Percentiles rank a stretch among this genome's conserved stretches.
These are phyloP conservation scores for Pochonia chlamydosporia DNA, from an alignment of 2,329 filamentous ascomycete genomes.

Conservation along the genomic window DNA sequence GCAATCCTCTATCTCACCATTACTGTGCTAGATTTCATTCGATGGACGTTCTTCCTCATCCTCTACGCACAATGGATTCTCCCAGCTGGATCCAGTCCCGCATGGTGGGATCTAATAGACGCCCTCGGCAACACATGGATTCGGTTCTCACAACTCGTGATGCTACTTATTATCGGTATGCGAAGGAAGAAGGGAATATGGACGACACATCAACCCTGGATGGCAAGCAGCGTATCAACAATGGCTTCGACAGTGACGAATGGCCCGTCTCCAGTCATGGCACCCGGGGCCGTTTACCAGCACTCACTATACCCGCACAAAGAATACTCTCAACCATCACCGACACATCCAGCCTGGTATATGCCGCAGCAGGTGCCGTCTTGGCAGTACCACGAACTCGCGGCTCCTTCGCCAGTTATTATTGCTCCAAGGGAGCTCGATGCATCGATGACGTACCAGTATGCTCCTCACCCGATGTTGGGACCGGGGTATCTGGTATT, in stretches of 20 bases:
- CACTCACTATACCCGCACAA: conserved; percentile 1
- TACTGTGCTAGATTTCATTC: conserved; percentile 5
- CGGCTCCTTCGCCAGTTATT: neutral
- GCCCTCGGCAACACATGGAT: conserved; percentile 10
- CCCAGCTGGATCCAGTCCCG: conserved; percentile 3
- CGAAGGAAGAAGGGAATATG: conserved; percentile 8
- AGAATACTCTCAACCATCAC: neutral
- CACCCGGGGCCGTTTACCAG: conserved; percentile 4
- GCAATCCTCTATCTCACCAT: conserved; percentile 7
- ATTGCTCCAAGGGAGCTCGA: conserved; percentile 7
- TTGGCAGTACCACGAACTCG: conserved; percentile 6
- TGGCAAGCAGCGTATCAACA: neutral
- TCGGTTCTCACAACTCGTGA: conserved; percentile 3
- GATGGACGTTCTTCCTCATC: conserved; percentile 8
- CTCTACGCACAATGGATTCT: conserved; percentile 9
- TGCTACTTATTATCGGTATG: conserved; percentile 9
- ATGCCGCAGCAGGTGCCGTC: neutral
- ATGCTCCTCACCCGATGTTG: conserved; percentile 7
- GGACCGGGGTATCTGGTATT: conserved; percentile 10
- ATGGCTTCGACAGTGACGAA: conserved; percentile 1
- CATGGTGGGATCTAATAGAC: conserved; percentile 9
- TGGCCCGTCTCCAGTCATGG: conserved; percentile 4
- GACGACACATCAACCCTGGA: conserved; percentile 8
- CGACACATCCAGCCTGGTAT: conserved; percentile 1
- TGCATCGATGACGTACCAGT: conserved; percentile 6